phyloP scores from a whole-genome alignment of 2,329 filamentous ascomycete species.

The Juglanconis sp. region DNA sequence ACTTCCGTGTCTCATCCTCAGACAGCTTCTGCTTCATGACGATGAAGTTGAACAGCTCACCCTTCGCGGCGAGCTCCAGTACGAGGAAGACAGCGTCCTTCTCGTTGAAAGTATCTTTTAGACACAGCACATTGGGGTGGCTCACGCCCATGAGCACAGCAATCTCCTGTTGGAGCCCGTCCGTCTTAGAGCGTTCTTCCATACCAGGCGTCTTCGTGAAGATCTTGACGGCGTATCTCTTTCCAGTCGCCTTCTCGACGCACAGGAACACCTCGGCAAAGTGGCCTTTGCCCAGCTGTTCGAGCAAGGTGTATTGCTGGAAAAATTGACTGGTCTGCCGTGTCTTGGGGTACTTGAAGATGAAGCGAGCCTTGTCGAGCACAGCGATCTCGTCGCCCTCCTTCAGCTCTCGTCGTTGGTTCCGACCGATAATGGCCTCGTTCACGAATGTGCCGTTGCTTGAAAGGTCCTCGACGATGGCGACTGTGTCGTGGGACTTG shows the following conservation, averaged over 20 bases:
- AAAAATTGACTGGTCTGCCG: constrained; percentile 73
- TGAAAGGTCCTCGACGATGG: constrained; percentile 87
- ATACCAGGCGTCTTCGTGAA: constrained; percentile 83
- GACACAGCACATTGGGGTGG: constrained; percentile 85
- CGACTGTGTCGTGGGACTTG: constrained; percentile 47
- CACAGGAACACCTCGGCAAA: constrained; percentile 93
- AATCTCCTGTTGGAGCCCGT: constrained; percentile 91
- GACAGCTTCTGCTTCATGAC: constrained; percentile 84
- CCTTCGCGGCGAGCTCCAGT: constrained; percentile 84
- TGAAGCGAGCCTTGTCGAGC: constrained; percentile 78
- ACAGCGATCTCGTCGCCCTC: constrained; percentile 91
- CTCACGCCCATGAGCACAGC: constrained; percentile 96
- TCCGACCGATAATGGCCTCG: constrained; percentile 83
- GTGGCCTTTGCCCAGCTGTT: constrained; percentile 89
- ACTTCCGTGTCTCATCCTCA: constrained; percentile 77
- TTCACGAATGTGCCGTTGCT: constrained; percentile 97
- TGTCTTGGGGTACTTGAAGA: constrained; percentile 83
- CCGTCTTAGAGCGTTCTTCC: constrained; percentile 78
- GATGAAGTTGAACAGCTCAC: constrained; percentile 94
- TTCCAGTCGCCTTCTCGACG: constrained; percentile 78
- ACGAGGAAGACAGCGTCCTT: constrained; percentile 86
- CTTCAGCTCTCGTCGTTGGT: constrained; percentile 82
- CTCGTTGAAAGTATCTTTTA: constrained; percentile 95
- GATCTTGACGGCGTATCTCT: constrained; percentile 87
- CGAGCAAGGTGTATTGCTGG: constrained; percentile 79